These are phyloP conservation scores for Yarrowia osloensis DNA, from an alignment of 805 yeast species.

Conservation along the genomic window DNA sequence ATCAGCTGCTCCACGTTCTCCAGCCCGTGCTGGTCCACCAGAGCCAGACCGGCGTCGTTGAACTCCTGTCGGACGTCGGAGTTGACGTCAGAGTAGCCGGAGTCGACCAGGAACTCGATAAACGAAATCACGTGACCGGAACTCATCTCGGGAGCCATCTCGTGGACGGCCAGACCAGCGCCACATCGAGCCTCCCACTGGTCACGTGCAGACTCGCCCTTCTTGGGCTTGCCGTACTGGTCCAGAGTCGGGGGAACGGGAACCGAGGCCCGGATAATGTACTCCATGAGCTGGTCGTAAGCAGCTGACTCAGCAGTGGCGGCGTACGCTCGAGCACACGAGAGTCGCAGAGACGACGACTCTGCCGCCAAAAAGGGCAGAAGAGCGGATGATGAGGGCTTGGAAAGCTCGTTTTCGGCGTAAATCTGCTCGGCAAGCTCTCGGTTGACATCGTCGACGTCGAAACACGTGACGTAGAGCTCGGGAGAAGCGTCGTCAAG, in stretches of 20 bases:
- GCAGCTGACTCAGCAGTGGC: conserved; percentile 52
- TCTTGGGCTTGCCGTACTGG: conserved; percentile 68
- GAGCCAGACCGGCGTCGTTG: conserved; percentile 83
- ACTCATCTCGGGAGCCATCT: conserved; percentile 52
- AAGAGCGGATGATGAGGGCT: conserved; percentile 51
- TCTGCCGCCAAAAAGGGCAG: conserved; percentile 52
- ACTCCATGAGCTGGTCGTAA: conserved; percentile 48
- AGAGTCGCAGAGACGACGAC: conserved; percentile 69
- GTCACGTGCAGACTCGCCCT: conserved; percentile 66
- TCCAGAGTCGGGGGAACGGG: conserved; percentile 81
- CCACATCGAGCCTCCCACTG: conserved; percentile 87
- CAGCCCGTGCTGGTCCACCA: conserved; percentile 66
- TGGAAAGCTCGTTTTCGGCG: conserved; percentile 68
- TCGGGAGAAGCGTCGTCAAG: conserved; percentile 56
- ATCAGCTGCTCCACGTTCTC: conserved; percentile 69
- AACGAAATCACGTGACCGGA: conserved; percentile 51
- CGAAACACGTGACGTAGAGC: conserved; percentile 76
- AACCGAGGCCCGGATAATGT: conserved; percentile 60
- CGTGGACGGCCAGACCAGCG: conserved; percentile 65
- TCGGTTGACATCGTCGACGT: conserved; percentile 62
- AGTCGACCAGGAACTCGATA: conserved; percentile 59
- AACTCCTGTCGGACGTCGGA: conserved; percentile 73
- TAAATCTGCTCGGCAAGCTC: conserved; percentile 79
- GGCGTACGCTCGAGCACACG: conserved; percentile 70
- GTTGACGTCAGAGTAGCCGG: conserved; percentile 75